Evolutionary conservation across 495 filamentous ascomycete genomes (phyloP), one percentile per base, ranked within the genome.

Genomic region (Polyplosphaeria fusca): DNA sequence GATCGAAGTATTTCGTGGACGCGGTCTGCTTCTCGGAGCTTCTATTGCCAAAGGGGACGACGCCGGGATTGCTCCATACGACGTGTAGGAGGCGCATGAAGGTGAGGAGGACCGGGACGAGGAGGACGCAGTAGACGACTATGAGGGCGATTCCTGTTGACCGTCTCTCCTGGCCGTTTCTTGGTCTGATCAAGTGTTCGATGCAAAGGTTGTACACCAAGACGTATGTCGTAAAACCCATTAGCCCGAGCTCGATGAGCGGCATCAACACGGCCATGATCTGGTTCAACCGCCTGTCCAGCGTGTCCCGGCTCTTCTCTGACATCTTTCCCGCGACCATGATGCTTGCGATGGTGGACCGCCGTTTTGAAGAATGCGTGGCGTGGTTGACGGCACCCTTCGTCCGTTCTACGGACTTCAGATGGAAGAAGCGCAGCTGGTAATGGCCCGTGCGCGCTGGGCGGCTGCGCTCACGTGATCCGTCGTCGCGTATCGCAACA

Each of bases 1-100:
- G 85, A 66, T 90, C 89, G 64, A 92, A 94, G 12, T 67, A 16
- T 26, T 55, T 39, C 4, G 43, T 52, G 1, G 51, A 41, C 2
- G 20, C 23, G n/a, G 30, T n/a, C 26, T 38, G 18, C 35, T 60
- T 58, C 37, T 56, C 46, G 7, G 32, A 38, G 0, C 5, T 22
- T 5, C 44, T 26, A 20, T 57, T 41, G 14, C 56, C 55, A n/a
- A 53, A 25, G 27, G 60, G 56, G 5, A 64, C 51, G 20, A 47
- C 13, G 26, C 64, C 64, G 5, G 64, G 64, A 27, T 67, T 56
- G 12, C 42, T 54, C 52, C 49, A 55, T 14, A 66, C 52, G 38
- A 64, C 51, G 30, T 67, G 64, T 7, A 67, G 14, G 19, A 63
- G 52, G 22, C 60, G 55, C 27, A 64, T 23, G 38, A 54, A 64